These are phyloP conservation scores for Nectriaceae sp. DNA, from an alignment of 2,329 filamentous ascomycete genomes.

Conservation along the genomic window DNA sequence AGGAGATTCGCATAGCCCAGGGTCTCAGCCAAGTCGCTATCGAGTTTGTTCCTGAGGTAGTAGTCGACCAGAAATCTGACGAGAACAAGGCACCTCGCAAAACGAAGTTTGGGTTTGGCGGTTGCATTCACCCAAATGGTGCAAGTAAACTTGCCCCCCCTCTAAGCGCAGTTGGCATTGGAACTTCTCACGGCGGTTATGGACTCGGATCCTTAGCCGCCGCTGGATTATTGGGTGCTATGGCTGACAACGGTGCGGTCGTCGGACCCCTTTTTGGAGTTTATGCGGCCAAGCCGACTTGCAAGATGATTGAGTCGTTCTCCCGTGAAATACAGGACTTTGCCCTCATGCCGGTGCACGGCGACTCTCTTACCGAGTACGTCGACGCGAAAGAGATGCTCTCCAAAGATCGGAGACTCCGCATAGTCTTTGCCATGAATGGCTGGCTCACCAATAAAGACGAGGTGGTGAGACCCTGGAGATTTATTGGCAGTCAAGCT, in stretches of 20 bases:
- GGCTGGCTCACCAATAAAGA: constrained; percentile 80
- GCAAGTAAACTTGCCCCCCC: constrained; percentile 72
- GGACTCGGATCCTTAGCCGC: constrained; percentile 74
- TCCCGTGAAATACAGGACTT: constrained; percentile 86
- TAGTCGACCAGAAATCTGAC: constrained; percentile 46
- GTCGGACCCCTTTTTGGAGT: constrained; percentile 89
- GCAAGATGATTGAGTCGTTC: constrained; percentile 87
- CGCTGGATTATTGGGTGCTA: constrained; percentile 75
- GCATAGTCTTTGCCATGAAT: constrained; percentile 79
- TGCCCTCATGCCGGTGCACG: constrained; percentile 75
- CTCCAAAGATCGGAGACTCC: constrained; percentile 65
- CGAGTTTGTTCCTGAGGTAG: constrained; percentile 34
- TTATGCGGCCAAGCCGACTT: constrained; percentile 82
- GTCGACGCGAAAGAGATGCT: constrained; percentile 53
- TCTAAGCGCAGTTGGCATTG: constrained; percentile 76
- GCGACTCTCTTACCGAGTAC: constrained; percentile 39
- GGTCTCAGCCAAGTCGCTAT: constrained; percentile 75
- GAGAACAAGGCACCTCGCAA: constrained; percentile 65
- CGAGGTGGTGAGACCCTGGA: constrained; percentile 72
- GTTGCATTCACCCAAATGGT: constrained; percentile 37
- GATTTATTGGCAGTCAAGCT: constrained; percentile 67
- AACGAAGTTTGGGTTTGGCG: constrained; percentile 66
- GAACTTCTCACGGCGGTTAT: constrained; percentile 74
- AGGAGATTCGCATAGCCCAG: constrained; percentile 75
- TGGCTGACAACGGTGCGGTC: constrained; percentile 77